A percentile compares a stretch with the other conserved stretches of the same genome.
Evolutionary conservation across 2,329 filamentous ascomycete genomes (phyloP).

Genomic region (Aureobasidium sp.): DNA sequence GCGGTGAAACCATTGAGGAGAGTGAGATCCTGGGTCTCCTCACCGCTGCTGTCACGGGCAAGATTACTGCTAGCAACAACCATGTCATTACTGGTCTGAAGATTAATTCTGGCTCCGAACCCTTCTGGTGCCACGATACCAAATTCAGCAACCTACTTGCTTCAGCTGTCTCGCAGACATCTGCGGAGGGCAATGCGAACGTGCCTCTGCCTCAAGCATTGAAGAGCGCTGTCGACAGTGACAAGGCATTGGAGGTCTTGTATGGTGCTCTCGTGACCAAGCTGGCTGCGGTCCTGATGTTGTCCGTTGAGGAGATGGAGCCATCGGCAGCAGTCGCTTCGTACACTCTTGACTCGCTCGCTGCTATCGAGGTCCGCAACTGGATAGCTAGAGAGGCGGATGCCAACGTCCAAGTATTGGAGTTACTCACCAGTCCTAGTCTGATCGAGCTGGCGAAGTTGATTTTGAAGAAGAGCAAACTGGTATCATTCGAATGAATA

Average conservation of each 20-base stretch:
- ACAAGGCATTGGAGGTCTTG: not conserved
- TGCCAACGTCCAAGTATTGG: not conserved
- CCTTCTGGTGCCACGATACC: conserved; percentile 6
- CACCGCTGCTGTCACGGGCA: not conserved
- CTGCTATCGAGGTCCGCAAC: conserved; percentile 14
- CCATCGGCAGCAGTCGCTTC: not conserved
- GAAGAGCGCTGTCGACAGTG: not conserved
- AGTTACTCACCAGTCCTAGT: not conserved
- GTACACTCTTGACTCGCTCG: conserved; percentile 16
- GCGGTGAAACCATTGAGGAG: not conserved
- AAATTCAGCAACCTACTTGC: not conserved
- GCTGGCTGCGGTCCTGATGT: conserved; percentile 4
- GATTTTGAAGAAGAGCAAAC: conserved; percentile 5
- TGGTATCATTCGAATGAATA: not conserved
- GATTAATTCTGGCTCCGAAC: not conserved
- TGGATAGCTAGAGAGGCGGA: conserved; percentile 10
- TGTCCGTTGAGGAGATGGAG: conserved; percentile 10
- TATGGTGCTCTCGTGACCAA: conserved; percentile 1
- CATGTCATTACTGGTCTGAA: conserved; percentile 9
- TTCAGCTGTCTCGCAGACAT: not conserved
- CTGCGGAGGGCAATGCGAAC: not conserved
- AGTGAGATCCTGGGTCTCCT: conserved; percentile 3
- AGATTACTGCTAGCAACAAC: conserved; percentile 4
- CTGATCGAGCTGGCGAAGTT: conserved; percentile 3
- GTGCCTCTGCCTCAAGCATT: not conserved